A percentile compares a stretch with the other conserved stretches of the same genome.
Conservation (phyloP, 2,329 filamentous ascomycete genomes). For the Endothia cerciana region DNA sequence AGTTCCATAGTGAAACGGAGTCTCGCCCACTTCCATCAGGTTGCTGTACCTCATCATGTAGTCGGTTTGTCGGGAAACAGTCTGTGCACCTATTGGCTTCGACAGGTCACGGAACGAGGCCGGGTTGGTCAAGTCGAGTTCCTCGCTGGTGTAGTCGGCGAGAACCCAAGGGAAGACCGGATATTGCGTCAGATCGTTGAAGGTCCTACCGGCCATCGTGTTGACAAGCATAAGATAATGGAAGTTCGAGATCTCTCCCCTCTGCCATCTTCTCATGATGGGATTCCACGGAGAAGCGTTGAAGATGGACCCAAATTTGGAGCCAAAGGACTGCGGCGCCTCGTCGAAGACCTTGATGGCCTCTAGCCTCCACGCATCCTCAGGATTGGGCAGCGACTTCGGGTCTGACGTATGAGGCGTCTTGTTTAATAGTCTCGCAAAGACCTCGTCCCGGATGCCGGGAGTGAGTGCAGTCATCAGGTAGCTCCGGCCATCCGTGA, state of each 20-base stretch:
- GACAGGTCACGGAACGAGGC: constrained; percentile 87
- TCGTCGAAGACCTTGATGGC: constrained; percentile 72
- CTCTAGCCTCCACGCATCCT: constrained; percentile 92
- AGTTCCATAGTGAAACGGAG: constrained; percentile 95
- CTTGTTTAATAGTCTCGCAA: constrained; percentile 73
- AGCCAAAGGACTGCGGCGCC: constrained; percentile 68
- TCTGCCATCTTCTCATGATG: constrained; percentile 86
- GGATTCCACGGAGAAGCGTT: constrained; percentile 81
- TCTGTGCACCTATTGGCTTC: constrained; percentile 96
- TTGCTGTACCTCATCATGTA: constrained; percentile 85
- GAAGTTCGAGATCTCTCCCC: constrained; percentile 96
- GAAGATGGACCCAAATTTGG: constrained; percentile 91
- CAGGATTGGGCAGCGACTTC: constrained; percentile 72
- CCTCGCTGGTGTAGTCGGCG: constrained; percentile 92
- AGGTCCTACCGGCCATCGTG: constrained; percentile 93
- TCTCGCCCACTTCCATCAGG: constrained; percentile 88
- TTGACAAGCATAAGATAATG: constrained; percentile 99
- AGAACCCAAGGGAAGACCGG: constrained; percentile 98
- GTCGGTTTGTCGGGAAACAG: constrained; percentile 71
- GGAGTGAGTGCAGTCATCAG: constrained; percentile 82
- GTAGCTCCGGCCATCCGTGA: constrained; percentile 95
- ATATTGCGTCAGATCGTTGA: constrained; percentile 98
- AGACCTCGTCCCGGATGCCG: constrained; percentile 76
- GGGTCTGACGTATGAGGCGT: constrained; percentile 78
- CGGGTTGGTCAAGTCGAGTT: constrained; percentile 84